Percentiles rank a stretch among this genome's conserved stretches.
Evolutionary conservation across 805 yeast genomes (phyloP).

Genomic region (Candida dajiaensis): DNA sequence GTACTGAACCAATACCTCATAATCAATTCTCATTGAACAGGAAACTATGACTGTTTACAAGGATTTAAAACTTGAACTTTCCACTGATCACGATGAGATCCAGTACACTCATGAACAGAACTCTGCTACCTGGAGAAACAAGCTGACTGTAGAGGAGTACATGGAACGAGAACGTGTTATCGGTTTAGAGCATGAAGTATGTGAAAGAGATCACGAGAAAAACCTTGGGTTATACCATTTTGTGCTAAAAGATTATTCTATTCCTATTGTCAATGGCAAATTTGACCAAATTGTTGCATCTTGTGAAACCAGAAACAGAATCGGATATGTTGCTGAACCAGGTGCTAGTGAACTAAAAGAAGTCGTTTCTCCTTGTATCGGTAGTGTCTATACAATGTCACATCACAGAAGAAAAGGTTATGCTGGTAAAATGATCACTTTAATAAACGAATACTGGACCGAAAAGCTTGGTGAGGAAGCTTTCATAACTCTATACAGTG

Average conservation of each 20-base stretch:
- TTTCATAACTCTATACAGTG: constrained; percentile 57
- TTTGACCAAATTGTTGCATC: constrained; percentile 33
- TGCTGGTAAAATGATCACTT: constrained; percentile 41
- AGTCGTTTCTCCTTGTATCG: constrained; percentile 38
- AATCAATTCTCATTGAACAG: neutral
- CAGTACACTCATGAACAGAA: constrained; percentile 31
- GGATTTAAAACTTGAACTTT: constrained; percentile 10
- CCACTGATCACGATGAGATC: constrained; percentile 28
- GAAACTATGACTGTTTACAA: constrained; percentile 2
- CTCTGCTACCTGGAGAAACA: constrained; percentile 29
- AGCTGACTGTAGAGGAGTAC: constrained; percentile 29
- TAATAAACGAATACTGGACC: constrained; percentile 30
- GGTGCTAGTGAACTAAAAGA: constrained; percentile 25
- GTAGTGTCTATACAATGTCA: constrained; percentile 52
- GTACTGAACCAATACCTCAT: neutral
- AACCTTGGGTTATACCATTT: constrained; percentile 32
- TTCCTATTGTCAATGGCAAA: constrained; percentile 13
- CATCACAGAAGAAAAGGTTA: constrained; percentile 49
- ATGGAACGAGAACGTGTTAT: constrained; percentile 30
- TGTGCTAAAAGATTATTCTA: constrained; percentile 25
- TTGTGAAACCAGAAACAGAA: constrained; percentile 35
- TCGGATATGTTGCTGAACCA: constrained; percentile 25
- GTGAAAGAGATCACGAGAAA: constrained; percentile 14
- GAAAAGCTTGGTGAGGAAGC: constrained; percentile 26
- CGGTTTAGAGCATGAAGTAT: constrained; percentile 24